Base-by-base conservation (phyloP, 371 early-diverging fungal genomes). In the Entomophthora muscae region DNA sequence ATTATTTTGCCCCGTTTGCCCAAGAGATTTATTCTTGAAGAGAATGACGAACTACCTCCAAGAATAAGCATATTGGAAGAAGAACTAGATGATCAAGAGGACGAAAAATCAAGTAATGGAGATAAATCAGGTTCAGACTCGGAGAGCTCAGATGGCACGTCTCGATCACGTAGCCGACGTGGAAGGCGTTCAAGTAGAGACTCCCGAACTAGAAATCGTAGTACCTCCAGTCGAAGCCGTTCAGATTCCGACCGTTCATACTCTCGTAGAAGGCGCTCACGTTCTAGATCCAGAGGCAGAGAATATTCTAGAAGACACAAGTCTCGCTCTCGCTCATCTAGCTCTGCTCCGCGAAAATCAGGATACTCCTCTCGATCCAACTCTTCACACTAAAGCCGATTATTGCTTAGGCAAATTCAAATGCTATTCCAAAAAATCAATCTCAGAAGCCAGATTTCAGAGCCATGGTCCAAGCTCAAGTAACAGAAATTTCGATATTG, bases 1-100 rank as follows among this genome's bases (percentile, higher is more conserved):
- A 84, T 89, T 2, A 88, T 90, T 29, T 72, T 98, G 59, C 98
- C 98, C 1, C 78, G 86, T 28, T 65, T 98, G 12, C 77, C 79
- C 12, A 86, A 83, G 51, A 78, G 98, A 24, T 66, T 84, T 66
- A 75, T 86, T 1, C 71, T 97, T 21, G 98, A 93, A 67, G 93
- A 95, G 54, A 76, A 77, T 30, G 92, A 85, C 57, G 90, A 90
- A 55, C 66, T 97, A 59, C 81, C 88, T 23, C 91, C 90, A 3
- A 73, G 95, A 24, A 76, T 83, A 17, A 89, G 90, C 65, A 82
- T 83, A 7, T 70, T 94, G 32, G 89, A 92, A 63, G 81, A 83
- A 32, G 85, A 84, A 64, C 67, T 86, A 58, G 86, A 86, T 27
- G 76, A 74, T 12, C 28, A 58, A 31, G 59, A 58, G 32, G 54